A percentile compares a stretch with the other conserved stretches of the same genome.
phyloP scores from a whole-genome alignment of 2,329 filamentous ascomycete species.

The Hansfordia pulvinata region DNA sequence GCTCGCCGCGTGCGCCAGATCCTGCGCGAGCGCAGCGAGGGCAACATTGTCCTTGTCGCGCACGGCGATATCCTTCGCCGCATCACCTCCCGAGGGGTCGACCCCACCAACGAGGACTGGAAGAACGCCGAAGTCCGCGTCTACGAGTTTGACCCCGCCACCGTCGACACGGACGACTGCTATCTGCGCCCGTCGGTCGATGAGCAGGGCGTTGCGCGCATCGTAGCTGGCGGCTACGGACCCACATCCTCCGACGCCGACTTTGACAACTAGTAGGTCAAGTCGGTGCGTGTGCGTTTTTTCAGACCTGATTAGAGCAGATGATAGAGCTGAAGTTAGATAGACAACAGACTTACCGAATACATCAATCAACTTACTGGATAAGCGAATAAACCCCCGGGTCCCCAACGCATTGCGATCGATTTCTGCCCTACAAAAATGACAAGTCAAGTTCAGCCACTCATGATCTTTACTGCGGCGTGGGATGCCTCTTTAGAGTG shows the following conservation, averaged over 20 bases:
- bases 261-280: too few species aligned
- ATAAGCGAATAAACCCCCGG: too few species aligned
- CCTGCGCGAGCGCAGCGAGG: slow-evolving; percentile 11
- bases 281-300: too few species aligned
- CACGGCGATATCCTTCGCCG: slow-evolving; percentile 14
- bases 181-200: slow-evolving; percentile 9
- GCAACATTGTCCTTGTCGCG: slow-evolving; percentile 15
- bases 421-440: too few species aligned
- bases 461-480: too few species aligned
- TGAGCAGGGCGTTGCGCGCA: slow-evolving; percentile 8
- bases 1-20: slow-evolving; percentile 12
- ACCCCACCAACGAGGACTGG: slow-evolving; percentile 6
- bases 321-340: too few species aligned
- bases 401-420: too few species aligned
- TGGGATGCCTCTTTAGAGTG: too few species aligned
- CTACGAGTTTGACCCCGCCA: slow-evolving; percentile 9
- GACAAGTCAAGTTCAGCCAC: too few species aligned
- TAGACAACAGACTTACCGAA: too few species aligned
- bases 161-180: slow-evolving; percentile 9
- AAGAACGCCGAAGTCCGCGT: slow-evolving; percentile 11
- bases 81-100: slow-evolving; percentile 7
- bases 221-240: slow-evolving; percentile 10
- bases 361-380: too few species aligned
- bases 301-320: too few species aligned
- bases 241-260: slow-evolving; percentile 10